A percentile compares a stretch with the other conserved stretches of the same genome.
phyloP scores from a whole-genome alignment of 2,329 filamentous ascomycete genomes.

The Penicillium thymicola region DNA sequence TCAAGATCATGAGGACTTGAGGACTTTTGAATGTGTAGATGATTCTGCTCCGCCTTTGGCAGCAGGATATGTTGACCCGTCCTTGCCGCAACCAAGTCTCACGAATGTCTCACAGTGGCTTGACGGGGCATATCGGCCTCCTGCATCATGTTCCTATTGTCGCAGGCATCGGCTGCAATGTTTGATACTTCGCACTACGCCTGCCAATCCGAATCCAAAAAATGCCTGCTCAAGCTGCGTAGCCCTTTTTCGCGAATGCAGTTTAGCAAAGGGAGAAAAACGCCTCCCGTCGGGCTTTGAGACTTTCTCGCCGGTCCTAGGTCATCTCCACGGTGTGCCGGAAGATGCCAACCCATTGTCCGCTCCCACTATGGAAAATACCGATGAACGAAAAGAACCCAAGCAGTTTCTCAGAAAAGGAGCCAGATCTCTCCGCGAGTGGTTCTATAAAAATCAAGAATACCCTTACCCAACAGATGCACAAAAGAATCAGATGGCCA shows the following conservation, averaged over 20 bases:
- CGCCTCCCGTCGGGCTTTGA: slow-evolving; percentile 48
- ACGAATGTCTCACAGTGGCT: slow-evolving; percentile 33
- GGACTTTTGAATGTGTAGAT: neutral
- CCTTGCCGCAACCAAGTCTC: slow-evolving; percentile 2
- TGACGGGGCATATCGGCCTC: slow-evolving; percentile 44
- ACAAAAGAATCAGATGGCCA: slow-evolving; percentile 42
- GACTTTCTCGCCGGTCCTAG: slow-evolving; percentile 47
- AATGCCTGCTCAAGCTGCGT: slow-evolving; percentile 52
- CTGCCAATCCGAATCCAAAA: slow-evolving; percentile 50
- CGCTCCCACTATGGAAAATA: neutral
- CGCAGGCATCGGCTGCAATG: slow-evolving; percentile 47
- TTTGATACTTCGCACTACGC: slow-evolving; percentile 47
- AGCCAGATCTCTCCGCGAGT: slow-evolving; percentile 45
- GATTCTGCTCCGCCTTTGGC: neutral
- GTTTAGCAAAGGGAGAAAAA: slow-evolving; percentile 47
- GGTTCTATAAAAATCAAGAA: slow-evolving; percentile 48
- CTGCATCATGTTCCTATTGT: slow-evolving; percentile 47
- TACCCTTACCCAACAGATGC: slow-evolving; percentile 50
- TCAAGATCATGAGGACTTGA: neutral
- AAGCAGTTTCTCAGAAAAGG: slow-evolving; percentile 47
- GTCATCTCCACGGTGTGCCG: slow-evolving; percentile 49
- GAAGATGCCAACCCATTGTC: slow-evolving; percentile 32
- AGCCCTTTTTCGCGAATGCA: slow-evolving; percentile 51
- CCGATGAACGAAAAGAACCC: slow-evolving; percentile 20
- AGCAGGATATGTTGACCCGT: neutral